A percentile compares a stretch with the other conserved stretches of the same genome.
Conservation (phyloP, 192 early-diverging fungal species). For the Lobosporangium transversale region DNA sequence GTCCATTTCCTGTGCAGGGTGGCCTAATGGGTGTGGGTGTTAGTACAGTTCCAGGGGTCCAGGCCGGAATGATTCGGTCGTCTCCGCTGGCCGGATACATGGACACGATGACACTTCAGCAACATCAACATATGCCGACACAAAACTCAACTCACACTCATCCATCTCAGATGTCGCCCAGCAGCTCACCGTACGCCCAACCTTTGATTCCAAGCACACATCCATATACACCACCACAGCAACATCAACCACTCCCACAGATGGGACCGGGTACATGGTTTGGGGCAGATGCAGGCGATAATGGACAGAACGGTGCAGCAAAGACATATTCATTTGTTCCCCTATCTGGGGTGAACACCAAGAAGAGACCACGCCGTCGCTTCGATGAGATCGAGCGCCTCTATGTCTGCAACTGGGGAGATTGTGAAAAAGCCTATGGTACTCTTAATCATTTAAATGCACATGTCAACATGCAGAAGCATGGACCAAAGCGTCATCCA, state of each 20-base stretch:
- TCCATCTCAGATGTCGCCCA: slow-evolving; percentile 17
- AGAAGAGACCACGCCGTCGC: slow-evolving; percentile 66
- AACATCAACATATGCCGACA: neutral
- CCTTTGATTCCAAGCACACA: neutral
- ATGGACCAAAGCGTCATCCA: slow-evolving; percentile 67
- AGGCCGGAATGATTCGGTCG: slow-evolving; percentile 26
- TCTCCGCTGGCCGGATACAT: slow-evolving; percentile 46
- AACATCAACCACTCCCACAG: neutral
- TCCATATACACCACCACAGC: slow-evolving; percentile 12
- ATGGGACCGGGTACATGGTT: slow-evolving; percentile 6
- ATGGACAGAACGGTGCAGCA: slow-evolving; percentile 29
- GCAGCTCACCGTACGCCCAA: slow-evolving; percentile 8
- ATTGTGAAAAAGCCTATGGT: slow-evolving; percentile 70
- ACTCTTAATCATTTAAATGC: slow-evolving; percentile 75
- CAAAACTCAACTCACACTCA: slow-evolving; percentile 1
- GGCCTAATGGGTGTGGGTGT: slow-evolving; percentile 10
- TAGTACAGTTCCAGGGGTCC: slow-evolving; percentile 11
- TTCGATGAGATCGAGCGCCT: slow-evolving; percentile 76
- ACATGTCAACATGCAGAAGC: slow-evolving; percentile 76
- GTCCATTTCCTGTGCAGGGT: slow-evolving; percentile 21
- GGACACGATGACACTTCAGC: slow-evolving; percentile 38
- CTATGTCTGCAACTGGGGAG: slow-evolving; percentile 66
- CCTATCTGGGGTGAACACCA: slow-evolving; percentile 63
- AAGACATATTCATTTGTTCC: slow-evolving; percentile 66
- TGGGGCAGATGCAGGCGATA: neutral